These are phyloP conservation scores for Dunaliella sp. DNA, from an alignment of 139 green algal genomes.

Conservation along the genomic window DNA sequence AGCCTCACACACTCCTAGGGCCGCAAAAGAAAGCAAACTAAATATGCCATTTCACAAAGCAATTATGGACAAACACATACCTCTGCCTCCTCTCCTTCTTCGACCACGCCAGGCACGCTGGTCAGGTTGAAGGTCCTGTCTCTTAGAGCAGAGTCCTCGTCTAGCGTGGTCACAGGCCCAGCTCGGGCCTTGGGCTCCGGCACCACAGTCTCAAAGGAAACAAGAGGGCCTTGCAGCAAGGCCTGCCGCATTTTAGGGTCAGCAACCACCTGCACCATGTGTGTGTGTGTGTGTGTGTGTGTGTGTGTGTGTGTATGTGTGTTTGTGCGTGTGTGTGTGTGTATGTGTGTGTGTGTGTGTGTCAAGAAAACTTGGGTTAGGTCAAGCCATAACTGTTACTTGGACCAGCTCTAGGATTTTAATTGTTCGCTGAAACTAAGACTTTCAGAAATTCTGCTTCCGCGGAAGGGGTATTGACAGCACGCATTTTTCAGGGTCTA, in stretches of 20 bases:
- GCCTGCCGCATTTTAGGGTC: constrained; percentile 40
- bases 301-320: not conserved
- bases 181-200: constrained; percentile 13
- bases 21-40: no score
- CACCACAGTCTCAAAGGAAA: constrained; percentile 47
- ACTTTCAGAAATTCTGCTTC: no score
- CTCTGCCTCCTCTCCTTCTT: constrained; percentile 15
- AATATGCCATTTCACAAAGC: no score
- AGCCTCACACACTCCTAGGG: no score
- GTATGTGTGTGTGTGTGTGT: not conserved
- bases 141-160: not conserved
- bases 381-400: no score
- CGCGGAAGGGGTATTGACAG: no score
- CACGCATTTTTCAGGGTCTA: no score
- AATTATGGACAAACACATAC: no score
- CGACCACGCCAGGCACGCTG: constrained; percentile 23
- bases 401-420: no score
- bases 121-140: constrained; percentile 42
- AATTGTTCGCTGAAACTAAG: no score
- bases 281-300: not conserved
- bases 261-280: constrained; percentile 27
- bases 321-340: not conserved
- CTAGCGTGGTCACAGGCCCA: not conserved
- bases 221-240: constrained; percentile 36
- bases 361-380: not conserved